phyloP scores from a whole-genome alignment of 768 basidiomycete species.

The Rhodocollybia butyracea region DNA sequence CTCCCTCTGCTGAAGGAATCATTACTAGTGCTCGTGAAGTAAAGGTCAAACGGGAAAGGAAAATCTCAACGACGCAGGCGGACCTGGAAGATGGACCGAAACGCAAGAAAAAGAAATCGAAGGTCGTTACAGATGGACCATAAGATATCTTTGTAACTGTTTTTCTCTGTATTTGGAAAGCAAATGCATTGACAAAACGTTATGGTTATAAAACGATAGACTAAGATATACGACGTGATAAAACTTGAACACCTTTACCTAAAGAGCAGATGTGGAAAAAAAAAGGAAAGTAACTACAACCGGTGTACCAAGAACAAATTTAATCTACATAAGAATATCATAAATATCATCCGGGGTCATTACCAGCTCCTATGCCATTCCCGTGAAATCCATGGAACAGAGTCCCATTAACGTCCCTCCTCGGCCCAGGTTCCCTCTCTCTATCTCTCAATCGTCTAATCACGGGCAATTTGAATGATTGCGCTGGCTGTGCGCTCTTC shows the following conservation, averaged over 20 bases:
- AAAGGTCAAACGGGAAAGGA: conserved; percentile 4
- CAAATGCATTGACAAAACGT: conserved; percentile 2
- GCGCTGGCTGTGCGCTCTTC: conserved; percentile 53
- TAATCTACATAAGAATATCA: not conserved
- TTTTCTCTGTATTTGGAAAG: not conserved
- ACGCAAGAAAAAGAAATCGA: conserved; percentile 6
- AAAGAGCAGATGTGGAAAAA: not conserved
- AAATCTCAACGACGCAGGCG: not conserved
- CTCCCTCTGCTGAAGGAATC: not conserved
- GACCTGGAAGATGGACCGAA: not conserved
- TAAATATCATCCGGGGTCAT: conserved; percentile 14
- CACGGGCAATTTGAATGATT: conserved; percentile 40
- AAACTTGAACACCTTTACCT: not conserved
- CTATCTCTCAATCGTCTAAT: conserved; percentile 11
- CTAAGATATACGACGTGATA: not conserved
- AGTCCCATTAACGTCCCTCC: not conserved
- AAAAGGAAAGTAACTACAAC: not conserved
- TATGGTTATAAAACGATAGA: not conserved
- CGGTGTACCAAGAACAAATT: not conserved
- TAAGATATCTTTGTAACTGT: not conserved
- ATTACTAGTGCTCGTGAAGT: conserved; percentile 2
- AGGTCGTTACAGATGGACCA: not conserved
- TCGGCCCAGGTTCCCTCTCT: conserved; percentile 2
- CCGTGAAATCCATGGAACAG: not conserved
- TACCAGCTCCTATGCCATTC: not conserved